Conservation (phyloP, 2,329 filamentous ascomycete species). For the Xylogone sp. region DNA sequence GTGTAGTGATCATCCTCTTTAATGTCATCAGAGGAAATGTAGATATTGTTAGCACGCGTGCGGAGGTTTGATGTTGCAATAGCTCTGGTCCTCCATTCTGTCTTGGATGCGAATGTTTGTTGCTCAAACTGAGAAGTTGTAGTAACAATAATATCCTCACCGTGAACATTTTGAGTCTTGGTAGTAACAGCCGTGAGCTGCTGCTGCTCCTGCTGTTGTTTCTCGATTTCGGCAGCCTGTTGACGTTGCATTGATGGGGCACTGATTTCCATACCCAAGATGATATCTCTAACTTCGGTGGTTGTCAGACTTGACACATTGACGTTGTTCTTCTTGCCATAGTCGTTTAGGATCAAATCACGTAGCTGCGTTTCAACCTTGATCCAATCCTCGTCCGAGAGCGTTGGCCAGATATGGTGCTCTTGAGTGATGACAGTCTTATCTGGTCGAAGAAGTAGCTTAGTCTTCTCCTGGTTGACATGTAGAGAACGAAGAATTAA, state of each 20-base stretch:
- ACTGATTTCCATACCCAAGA: slow-evolving; percentile 98
- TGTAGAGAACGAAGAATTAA: slow-evolving; percentile 92
- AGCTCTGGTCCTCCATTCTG: slow-evolving; percentile 94
- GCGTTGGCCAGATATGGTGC: slow-evolving; percentile 95
- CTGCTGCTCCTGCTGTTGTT: slow-evolving; percentile 95
- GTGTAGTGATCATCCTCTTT: slow-evolving; percentile 84
- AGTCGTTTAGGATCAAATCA: slow-evolving; percentile 95
- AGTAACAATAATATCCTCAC: slow-evolving; percentile 96
- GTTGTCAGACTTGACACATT: slow-evolving; percentile 95
- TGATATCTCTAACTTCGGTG: slow-evolving; percentile 97
- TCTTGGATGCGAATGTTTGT: slow-evolving; percentile 96
- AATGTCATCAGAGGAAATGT: slow-evolving; percentile 93
- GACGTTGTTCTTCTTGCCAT: slow-evolving; percentile 99
- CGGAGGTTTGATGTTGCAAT: slow-evolving; percentile 95
- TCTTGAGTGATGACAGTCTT: slow-evolving; percentile 98
- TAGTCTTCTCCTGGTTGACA: slow-evolving; percentile 98
- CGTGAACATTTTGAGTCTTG: slow-evolving; percentile 95
- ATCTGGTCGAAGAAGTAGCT: slow-evolving; percentile 89
- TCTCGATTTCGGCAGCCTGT: slow-evolving; percentile 97
- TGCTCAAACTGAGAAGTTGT: slow-evolving; percentile 98
- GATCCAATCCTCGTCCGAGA: slow-evolving; percentile 97
- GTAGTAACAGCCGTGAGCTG: slow-evolving; percentile 97
- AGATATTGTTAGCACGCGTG: slow-evolving; percentile 95
- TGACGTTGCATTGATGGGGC: slow-evolving; percentile 97
- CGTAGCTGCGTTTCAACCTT: slow-evolving; percentile 97